These are phyloP conservation scores for Microbotryum silenes-acaulis DNA, from an alignment of 1,284 basidiomycete species.

Conservation along the genomic window DNA sequence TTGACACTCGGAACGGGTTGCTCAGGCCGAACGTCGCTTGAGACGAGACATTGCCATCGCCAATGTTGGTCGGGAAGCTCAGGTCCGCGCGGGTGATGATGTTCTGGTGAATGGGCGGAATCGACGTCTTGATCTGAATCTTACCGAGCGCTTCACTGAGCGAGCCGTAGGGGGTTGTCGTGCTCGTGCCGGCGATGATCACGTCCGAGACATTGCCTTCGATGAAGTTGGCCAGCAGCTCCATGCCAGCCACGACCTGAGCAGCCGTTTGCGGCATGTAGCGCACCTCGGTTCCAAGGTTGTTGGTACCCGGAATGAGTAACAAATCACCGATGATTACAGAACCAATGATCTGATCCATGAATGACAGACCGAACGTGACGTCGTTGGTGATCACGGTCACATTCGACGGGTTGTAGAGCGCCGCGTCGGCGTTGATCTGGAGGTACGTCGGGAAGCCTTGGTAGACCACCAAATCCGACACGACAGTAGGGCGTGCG, in stretches of 20 bases:
- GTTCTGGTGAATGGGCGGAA: slow-evolving; percentile 60
- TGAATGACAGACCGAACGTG: slow-evolving; percentile 17
- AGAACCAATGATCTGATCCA: slow-evolving; percentile 11
- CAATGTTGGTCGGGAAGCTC: slow-evolving; percentile 39
- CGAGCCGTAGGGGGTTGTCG: slow-evolving; percentile 58
- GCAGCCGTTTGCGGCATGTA: slow-evolving; percentile 57
- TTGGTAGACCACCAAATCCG: slow-evolving; percentile 58
- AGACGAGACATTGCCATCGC: slow-evolving; percentile 48
- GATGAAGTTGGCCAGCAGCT: slow-evolving; percentile 61
- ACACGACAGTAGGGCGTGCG: slow-evolving; percentile 53
- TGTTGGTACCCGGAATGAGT: slow-evolving; percentile 32
- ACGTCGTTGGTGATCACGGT: slow-evolving; percentile 25
- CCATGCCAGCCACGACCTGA: slow-evolving; percentile 50
- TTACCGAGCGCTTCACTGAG: slow-evolving; percentile 57
- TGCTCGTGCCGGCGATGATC: slow-evolving; percentile 54
- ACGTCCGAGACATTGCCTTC: slow-evolving; percentile 54
- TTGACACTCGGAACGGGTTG: slow-evolving; percentile 69
- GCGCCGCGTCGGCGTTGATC: slow-evolving; percentile 47
- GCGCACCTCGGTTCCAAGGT: slow-evolving; percentile 49
- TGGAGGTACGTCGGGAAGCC: slow-evolving; percentile 60
- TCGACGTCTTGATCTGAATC: slow-evolving; percentile 55
- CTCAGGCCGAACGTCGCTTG: slow-evolving; percentile 52
- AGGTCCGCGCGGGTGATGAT: slow-evolving; percentile 46
- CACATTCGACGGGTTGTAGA: slow-evolving; percentile 23
- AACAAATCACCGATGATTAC: slow-evolving; percentile 43